These are phyloP conservation scores for Coemansia sp. DNA, from an alignment of 192 early-diverging fungal genomes.

Conservation along the genomic window DNA sequence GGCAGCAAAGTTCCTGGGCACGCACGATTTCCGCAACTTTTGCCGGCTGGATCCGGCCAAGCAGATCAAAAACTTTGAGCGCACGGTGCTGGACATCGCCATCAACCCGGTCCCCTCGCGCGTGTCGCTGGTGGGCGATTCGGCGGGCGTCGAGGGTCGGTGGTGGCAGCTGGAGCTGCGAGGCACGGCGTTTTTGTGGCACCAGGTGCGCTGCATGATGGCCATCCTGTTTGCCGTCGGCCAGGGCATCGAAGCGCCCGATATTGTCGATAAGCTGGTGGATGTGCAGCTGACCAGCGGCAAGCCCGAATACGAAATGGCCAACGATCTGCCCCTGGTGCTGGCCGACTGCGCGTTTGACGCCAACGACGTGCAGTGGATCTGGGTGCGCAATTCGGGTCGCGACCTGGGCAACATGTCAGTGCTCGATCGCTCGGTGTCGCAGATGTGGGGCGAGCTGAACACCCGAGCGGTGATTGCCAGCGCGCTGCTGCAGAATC, in stretches of 20 bases:
- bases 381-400: conserved; percentile 40
- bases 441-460: conserved; percentile 25
- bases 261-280: conserved; percentile 63
- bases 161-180: conserved; percentile 67
- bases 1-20: conserved; percentile 64
- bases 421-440: conserved; percentile 19
- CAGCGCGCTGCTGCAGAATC: conserved; percentile 37
- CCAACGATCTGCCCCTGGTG: conserved; percentile 82
- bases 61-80: conserved; percentile 72
- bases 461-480: conserved; percentile 35
- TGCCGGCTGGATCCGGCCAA: conserved; percentile 91
- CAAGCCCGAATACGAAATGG: conserved; percentile 90
- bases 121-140: conserved; percentile 29
- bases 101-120: conserved; percentile 52
- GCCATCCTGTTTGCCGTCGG: conserved; percentile 83
- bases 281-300: conserved; percentile 61
- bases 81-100: conserved; percentile 61
- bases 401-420: conserved; percentile 27
- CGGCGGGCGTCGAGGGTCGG: conserved; percentile 6
- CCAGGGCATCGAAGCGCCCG: conserved; percentile 69
- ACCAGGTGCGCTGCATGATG: conserved; percentile 98
- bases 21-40: conserved; percentile 93
- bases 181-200: conserved; percentile 93
- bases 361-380: conserved; percentile 56
- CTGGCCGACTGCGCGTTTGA: conserved; percentile 81